Evolutionary conservation across 257 asterid species (phyloP), one percentile per base, ranked within the genome.

Genomic region (Nicotiana obtusifolia): DNA sequence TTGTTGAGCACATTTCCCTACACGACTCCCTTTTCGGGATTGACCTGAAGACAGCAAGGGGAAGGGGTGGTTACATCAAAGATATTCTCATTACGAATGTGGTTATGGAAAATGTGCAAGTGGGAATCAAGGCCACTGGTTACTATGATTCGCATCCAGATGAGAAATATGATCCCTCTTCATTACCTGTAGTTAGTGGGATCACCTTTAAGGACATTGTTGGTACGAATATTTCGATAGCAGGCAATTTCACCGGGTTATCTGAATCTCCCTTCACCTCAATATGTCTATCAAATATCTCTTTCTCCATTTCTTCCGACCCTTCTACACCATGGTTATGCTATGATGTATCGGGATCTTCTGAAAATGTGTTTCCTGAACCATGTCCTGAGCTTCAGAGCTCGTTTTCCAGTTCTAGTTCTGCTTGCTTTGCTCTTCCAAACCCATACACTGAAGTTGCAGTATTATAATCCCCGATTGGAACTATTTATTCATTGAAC

Each of bases 41-140:
- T 11, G 93, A 90, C 83, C 78, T 97, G 0, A 92, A 94, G 83
- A 97, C 99, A 0, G 86, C 91, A 10, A 88, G 33, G 80, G 99
- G 99, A 28, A 87, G 99, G 56, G 99, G 99, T 3, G 97, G 98
- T 22, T 97, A 91, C 86, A 87, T 97, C 5, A 85, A 82, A 81
- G 87, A 82, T 85, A 83, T 94, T 60, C 41, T 89, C 16, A 7
- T 97, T 16, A 86, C 89, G 1, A 88, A 85, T 7, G 87, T 91
- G 65, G 56, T 59, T 68, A 78, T 97, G 91, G 92, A 93, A 81
- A 92, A 90, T 26, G 89, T 92, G 57, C 85, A 64, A 54, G 84
- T 57, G 4, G 99, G 92, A 57, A 84, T 97, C 88, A 88, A 85
- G 76, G 98, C 90, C n/a, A 91, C 98, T 35, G 98, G 98, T 77